Evolutionary conservation across 202 grass and related monocot genomes (phyloP).

Genomic region (Carex sylvatica): DNA sequence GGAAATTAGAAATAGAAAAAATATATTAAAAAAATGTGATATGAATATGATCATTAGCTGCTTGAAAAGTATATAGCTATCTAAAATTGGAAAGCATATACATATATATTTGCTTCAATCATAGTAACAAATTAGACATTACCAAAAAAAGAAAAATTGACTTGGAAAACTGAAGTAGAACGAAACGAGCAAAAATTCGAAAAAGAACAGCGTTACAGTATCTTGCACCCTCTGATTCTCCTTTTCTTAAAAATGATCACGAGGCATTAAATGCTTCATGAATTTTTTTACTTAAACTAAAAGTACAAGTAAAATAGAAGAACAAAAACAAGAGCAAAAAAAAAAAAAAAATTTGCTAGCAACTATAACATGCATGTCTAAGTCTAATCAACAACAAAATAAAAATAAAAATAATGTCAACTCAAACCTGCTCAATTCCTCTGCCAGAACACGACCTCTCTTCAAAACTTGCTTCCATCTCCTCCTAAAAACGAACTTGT

Average conservation of each 20-base stretch:
- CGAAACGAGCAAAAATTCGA: conserved; percentile 59
- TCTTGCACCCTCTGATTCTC: neutral
- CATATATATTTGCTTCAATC: neutral
- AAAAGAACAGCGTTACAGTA: conserved; percentile 40
- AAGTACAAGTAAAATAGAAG: neutral
- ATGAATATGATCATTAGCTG: neutral
- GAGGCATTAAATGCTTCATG: neutral
- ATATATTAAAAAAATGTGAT: neutral
- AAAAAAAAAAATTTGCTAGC: neutral
- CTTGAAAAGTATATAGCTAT: neutral
- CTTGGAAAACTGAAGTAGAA: conserved; percentile 54
- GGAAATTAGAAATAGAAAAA: neutral
- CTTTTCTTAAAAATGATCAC: neutral
- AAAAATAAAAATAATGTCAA: neutral
- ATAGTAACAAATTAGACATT: conserved; percentile 43
- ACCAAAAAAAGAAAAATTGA: neutral
- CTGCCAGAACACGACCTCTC: conserved; percentile 43
- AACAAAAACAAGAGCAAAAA: neutral
- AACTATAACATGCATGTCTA: neutral
- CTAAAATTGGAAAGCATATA: neutral
- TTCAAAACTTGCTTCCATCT: conserved; percentile 47
- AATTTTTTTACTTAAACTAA: neutral
- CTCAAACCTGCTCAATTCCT: conserved; percentile 54
- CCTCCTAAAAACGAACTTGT: conserved; percentile 5
- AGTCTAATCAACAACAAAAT: neutral